Conservation (phyloP, 2,329 filamentous ascomycete species). For the Basipetospora chlamydospora region DNA sequence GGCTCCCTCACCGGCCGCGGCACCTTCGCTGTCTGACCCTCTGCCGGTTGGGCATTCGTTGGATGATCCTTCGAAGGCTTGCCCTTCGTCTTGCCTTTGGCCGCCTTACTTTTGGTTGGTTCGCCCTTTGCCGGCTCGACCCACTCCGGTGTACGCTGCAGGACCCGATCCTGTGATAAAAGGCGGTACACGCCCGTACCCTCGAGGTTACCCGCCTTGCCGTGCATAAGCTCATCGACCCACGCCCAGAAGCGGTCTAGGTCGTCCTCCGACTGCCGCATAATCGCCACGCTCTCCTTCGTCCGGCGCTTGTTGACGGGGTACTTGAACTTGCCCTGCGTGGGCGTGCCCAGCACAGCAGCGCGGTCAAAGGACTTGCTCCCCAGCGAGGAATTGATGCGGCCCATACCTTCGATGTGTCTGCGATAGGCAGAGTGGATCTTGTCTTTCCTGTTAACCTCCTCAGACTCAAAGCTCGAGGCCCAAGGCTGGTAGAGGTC, state of each 20-base stretch:
- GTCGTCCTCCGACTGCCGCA: constrained; percentile 30
- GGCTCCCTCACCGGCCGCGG: background rate
- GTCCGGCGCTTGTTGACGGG: constrained; percentile 29
- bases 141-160: constrained; percentile 36
- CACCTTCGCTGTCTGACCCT: background rate
- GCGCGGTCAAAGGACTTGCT: no score
- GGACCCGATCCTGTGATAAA: constrained; percentile 17
- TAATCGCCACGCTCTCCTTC: constrained; percentile 24
- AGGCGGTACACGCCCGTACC: constrained; percentile 15
- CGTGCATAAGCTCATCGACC: constrained; percentile 15
- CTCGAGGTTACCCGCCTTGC: constrained; percentile 10
- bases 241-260: constrained; percentile 32
- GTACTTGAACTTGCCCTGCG: constrained; percentile 25
- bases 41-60: no score
- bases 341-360: constrained; percentile 18
- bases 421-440: background rate
- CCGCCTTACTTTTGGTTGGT: no score
- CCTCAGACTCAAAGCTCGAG: constrained; percentile 18
- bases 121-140: constrained; percentile 16
- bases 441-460: constrained; percentile 5
- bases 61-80: no score
- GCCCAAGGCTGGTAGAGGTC: constrained; percentile 34
- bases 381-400: no score
- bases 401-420: background rate
- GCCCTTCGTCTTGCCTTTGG: background rate